Evolutionary conservation across 148 eudicot genomes (phyloP).

Genomic region (Amaranthus palmeri): DNA sequence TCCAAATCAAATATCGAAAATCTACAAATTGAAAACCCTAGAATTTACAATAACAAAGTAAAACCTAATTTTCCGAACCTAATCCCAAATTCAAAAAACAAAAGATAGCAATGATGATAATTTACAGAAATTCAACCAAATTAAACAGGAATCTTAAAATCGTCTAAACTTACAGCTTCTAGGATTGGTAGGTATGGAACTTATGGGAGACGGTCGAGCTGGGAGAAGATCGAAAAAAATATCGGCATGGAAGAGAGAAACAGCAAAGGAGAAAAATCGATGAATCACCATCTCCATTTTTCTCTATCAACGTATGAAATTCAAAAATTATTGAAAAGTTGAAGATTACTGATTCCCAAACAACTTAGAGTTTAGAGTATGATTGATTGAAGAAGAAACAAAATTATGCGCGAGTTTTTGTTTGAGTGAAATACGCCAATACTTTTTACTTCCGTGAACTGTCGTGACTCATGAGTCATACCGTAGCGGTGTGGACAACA

Average conservation of each 20-base stretch:
- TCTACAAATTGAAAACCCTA: slow-evolving; percentile 16
- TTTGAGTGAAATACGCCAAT: no score
- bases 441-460: no score
- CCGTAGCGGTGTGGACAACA: no score
- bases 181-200: slow-evolving; percentile 32
- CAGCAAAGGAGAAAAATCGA: slow-evolving; percentile 31
- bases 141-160: slow-evolving; percentile 14
- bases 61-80: slow-evolving; percentile 1
- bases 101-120: slow-evolving; percentile 4
- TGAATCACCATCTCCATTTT: slow-evolving; percentile 44
- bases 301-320: neutral
- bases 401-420: no score
- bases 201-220: slow-evolving; percentile 31
- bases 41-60: slow-evolving; percentile 3
- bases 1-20: slow-evolving; percentile 6
- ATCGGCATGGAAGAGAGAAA: slow-evolving; percentile 16
- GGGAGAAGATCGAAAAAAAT: slow-evolving; percentile 32
- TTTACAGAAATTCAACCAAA: neutral
- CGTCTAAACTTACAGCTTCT: slow-evolving; percentile 58
- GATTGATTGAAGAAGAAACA: no score
- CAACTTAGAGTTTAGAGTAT: no score
- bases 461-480: no score
- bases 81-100: slow-evolving; percentile 5
- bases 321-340: neutral
- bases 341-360: no score